Evolutionary conservation across 208 protist genomes (phyloP).

Genomic region (Jaenimonas drosophilae): DNA sequence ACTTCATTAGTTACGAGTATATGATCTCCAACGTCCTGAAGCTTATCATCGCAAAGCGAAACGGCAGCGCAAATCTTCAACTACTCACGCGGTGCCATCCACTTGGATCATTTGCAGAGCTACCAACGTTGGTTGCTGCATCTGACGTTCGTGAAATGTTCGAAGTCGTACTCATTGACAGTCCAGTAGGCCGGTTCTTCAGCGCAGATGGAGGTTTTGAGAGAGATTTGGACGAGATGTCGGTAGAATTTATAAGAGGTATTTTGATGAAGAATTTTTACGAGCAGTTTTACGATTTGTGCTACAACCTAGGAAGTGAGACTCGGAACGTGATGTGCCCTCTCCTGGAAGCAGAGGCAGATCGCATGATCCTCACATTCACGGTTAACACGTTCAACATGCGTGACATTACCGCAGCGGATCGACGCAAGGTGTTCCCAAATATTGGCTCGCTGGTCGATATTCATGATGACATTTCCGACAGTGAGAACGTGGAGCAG

Average conservation of each 20-base stretch:
- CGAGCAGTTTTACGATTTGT: constrained; percentile 97
- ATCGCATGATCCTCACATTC: constrained; percentile 96
- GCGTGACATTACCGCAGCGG: constrained; percentile 63
- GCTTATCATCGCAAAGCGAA: constrained; percentile 83
- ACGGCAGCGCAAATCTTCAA: constrained; percentile 70
- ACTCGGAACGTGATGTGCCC: constrained; percentile 88
- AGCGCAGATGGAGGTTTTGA: constrained; percentile 66
- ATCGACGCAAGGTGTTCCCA: constrained; percentile 79
- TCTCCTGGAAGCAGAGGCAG: constrained; percentile 94
- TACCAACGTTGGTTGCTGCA: constrained; percentile 90
- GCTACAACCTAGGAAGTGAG: constrained; percentile 74
- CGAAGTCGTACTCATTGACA: constrained; percentile 96
- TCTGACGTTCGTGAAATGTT: constrained; percentile 93
- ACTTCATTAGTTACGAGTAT: constrained; percentile 98
- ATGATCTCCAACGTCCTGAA: constrained; percentile 95
- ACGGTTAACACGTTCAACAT: constrained; percentile 97
- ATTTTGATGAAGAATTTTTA: constrained; percentile 98
- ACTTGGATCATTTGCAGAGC: constrained; percentile 94
- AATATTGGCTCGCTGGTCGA: constrained; percentile 85
- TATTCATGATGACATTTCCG: constrained; percentile 81
- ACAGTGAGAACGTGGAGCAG: constrained; percentile 70
- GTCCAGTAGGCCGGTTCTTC: constrained; percentile 90
- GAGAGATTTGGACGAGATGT: constrained; percentile 85
- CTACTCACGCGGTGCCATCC: constrained; percentile 97
- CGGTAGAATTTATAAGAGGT: constrained; percentile 98